Percentiles rank a stretch among this genome's conserved stretches.
phyloP scores from a whole-genome alignment of 352 stramenopile species.

The Hyphochytrium catenoides region DNA sequence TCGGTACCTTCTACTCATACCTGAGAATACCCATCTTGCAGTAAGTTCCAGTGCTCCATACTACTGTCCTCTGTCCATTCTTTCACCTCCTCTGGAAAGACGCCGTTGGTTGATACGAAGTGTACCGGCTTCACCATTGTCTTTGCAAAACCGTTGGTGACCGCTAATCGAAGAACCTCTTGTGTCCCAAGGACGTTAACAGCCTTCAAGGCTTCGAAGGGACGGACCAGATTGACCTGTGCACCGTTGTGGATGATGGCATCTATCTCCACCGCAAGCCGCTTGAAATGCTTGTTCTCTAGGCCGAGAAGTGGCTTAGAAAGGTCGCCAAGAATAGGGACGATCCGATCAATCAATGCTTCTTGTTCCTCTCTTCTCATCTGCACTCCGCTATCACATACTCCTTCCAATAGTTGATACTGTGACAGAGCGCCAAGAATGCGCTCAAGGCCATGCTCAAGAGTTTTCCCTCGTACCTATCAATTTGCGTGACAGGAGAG shows the following conservation, averaged over 20 bases:
- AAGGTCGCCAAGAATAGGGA: conserved; percentile 40
- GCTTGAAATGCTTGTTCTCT: conserved; percentile 48
- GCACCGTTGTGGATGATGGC: conserved; percentile 72
- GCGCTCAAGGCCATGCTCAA: conserved; percentile 21
- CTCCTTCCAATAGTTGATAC: conserved; percentile 22
- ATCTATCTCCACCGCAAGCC: conserved; percentile 56
- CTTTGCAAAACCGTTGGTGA: conserved; percentile 40
- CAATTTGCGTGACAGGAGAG: no score
- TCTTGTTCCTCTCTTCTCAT: no score
- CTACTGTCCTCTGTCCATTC: conserved; percentile 13
- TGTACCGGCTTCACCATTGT: conserved; percentile 52
- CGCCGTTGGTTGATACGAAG: conserved; percentile 73
- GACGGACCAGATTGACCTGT: conserved; percentile 73
- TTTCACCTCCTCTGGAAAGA: conserved; percentile 34
- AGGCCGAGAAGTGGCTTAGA: conserved; percentile 52
- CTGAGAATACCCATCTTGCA: not conserved
- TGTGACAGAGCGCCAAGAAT: conserved; percentile 26
- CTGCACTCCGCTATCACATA: conserved; percentile 29
- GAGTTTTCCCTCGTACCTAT: conserved; percentile 22
- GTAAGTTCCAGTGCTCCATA: conserved; percentile 6
- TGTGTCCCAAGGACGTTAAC: conserved; percentile 70
- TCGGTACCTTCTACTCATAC: not conserved
- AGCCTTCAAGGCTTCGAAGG: conserved; percentile 54
- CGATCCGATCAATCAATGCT: conserved; percentile 31
- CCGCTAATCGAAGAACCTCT: conserved; percentile 57